Conservation (phyloP, 2,329 filamentous ascomycete species). For the Orbilia oligospora region DNA sequence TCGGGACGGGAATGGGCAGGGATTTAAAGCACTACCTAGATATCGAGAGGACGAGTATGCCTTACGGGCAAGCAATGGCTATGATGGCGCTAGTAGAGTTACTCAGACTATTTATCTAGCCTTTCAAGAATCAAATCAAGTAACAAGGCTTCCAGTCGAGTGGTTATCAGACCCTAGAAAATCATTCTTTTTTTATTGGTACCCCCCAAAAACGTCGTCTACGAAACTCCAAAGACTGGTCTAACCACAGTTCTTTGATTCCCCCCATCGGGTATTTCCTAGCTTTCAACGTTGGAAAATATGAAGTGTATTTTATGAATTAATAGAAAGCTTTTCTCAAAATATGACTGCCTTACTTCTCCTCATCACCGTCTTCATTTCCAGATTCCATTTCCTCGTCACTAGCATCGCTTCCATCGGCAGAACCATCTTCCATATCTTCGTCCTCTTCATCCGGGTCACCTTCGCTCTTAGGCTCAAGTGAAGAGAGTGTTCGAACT, state of each 20-base stretch:
- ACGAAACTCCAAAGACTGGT: neutral
- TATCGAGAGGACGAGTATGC: constrained; percentile 83
- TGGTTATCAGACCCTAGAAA: neutral
- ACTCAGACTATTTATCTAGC: constrained; percentile 73
- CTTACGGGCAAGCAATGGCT: constrained; percentile 86
- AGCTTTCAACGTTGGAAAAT: neutral
- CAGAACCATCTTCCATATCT: constrained; percentile 35
- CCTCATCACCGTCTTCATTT: constrained; percentile 32
- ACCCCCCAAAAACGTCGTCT: neutral
- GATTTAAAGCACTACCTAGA: constrained; percentile 82
- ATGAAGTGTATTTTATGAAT: neutral
- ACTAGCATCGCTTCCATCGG: constrained; percentile 24
- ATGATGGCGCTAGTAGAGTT: constrained; percentile 86
- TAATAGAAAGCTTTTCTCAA: neutral
- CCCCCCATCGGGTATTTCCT: neutral
- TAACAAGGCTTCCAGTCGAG: no score
- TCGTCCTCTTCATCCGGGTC: constrained; percentile 47
- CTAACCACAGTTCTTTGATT: neutral
- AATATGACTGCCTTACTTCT: neutral
- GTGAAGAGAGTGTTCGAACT: constrained; percentile 74
- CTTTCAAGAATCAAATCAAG: neutral
- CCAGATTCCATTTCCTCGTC: constrained; percentile 47
- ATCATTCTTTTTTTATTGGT: neutral
- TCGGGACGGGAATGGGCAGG: constrained; percentile 83
- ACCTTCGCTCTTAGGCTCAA: constrained; percentile 45